These are phyloP conservation scores for Pezicula radicicola DNA, from an alignment of 2,329 filamentous ascomycete genomes.

Conservation along the genomic window DNA sequence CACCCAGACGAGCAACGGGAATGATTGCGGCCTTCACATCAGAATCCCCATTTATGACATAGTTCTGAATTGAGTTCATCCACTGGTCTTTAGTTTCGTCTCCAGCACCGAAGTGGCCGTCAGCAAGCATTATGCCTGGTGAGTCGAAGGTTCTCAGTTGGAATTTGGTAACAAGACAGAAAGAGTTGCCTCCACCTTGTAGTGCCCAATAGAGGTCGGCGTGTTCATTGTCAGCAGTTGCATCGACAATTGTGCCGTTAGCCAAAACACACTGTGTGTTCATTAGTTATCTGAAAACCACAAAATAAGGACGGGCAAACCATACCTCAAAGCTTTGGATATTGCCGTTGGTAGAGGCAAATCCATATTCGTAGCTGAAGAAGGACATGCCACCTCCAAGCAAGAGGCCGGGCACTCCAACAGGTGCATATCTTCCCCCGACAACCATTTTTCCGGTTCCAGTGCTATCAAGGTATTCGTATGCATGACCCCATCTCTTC, in stretches of 20 bases:
- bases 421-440: constrained; percentile 32
- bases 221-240: constrained; percentile 36
- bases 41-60: constrained; percentile 3
- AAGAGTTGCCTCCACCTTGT: constrained; percentile 54
- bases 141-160: constrained; percentile 20
- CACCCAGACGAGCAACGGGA: constrained; percentile 6
- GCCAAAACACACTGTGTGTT: constrained; percentile 30
- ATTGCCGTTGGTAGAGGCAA: constrained; percentile 16
- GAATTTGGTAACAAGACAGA: constrained; percentile 47
- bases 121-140: constrained; percentile 5
- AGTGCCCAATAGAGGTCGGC: constrained; percentile 50
- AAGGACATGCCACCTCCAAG: constrained; percentile 30
- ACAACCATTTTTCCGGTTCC: constrained; percentile 27
- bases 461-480: constrained; percentile 27
- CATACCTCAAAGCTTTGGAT: constrained; percentile 13
- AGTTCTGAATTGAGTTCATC: constrained; percentile 10
- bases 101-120: constrained; percentile 6
- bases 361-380: constrained; percentile 16
- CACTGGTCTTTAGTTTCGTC: constrained; percentile 6
- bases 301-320: not conserved
- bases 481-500: constrained; percentile 34
- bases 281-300: not conserved
- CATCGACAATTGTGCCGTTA: constrained; percentile 43
- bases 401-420: constrained; percentile 36
- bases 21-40: constrained; percentile 15